These are phyloP conservation scores for Dryadomyces quercivorus DNA, from an alignment of 2,329 filamentous ascomycete genomes.

Conservation along the genomic window DNA sequence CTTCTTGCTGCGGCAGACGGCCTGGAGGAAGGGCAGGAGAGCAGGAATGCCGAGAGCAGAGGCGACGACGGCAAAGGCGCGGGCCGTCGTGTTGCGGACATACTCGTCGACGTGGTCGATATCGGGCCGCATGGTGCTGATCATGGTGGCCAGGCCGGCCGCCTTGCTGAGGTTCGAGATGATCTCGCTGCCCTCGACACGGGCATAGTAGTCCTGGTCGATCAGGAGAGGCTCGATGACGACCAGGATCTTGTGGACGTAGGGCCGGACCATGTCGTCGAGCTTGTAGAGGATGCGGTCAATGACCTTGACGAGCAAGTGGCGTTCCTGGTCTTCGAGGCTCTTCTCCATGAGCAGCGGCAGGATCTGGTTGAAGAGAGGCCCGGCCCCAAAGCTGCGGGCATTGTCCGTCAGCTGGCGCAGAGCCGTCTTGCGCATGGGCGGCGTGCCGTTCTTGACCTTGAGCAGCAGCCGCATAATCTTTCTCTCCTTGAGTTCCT, in stretches of 20 bases:
- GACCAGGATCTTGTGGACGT: conserved; percentile 95
- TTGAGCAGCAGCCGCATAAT: conserved; percentile 96
- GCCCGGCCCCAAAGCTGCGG: conserved; percentile 83
- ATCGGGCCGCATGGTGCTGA: conserved; percentile 97
- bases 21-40: conserved; percentile 84
- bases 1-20: conserved; percentile 96
- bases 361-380: conserved; percentile 94
- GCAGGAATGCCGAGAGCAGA: conserved; percentile 93
- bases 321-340: conserved; percentile 92
- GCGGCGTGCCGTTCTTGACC: conserved; percentile 97
- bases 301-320: conserved; percentile 97
- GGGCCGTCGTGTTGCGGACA: conserved; percentile 91
- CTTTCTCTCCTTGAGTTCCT: conserved; percentile 94
- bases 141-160: conserved; percentile 95
- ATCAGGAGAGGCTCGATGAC: conserved; percentile 99
- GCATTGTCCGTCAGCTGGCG: conserved; percentile 97
- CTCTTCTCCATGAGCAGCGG: conserved; percentile 97
- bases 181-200: conserved; percentile 95
- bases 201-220: conserved; percentile 97
- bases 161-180: conserved; percentile 97
- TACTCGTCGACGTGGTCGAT: conserved; percentile 98
- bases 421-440: conserved; percentile 96
- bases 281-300: conserved; percentile 98
- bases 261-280: conserved; percentile 89
- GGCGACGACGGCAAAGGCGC: conserved; percentile 94